phyloP scores from a whole-genome alignment of 2,329 filamentous ascomycete species.

The Huntiella abstrusa region DNA sequence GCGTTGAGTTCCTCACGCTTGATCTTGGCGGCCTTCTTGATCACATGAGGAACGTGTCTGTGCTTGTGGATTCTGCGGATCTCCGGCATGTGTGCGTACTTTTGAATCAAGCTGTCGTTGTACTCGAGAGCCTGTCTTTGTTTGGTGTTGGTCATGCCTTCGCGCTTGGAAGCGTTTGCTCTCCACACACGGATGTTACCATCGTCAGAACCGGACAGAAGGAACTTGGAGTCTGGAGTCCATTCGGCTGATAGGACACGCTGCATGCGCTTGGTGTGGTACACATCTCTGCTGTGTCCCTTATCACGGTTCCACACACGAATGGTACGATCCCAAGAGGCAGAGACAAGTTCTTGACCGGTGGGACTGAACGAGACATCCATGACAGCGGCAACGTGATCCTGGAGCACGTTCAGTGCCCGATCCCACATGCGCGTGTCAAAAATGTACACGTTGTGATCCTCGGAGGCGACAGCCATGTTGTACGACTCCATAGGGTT shows the following conservation, averaged over 20 bases:
- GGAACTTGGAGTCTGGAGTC: slow-evolving; percentile 76
- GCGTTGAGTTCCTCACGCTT: slow-evolving; percentile 75
- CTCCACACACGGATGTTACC: slow-evolving; percentile 79
- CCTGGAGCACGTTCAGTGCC: slow-evolving; percentile 75
- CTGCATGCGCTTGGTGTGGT: slow-evolving; percentile 97
- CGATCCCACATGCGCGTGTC: slow-evolving; percentile 84
- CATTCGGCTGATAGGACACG: slow-evolving; percentile 71
- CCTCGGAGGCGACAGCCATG: slow-evolving; percentile 81
- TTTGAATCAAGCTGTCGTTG: slow-evolving; percentile 62
- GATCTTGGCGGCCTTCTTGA: slow-evolving; percentile 93
- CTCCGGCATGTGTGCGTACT: slow-evolving; percentile 93
- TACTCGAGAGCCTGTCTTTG: slow-evolving; percentile 85
- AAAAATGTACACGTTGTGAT: slow-evolving; percentile 76
- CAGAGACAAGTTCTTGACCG: slow-evolving; percentile 80
- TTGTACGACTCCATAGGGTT: slow-evolving; percentile 97
- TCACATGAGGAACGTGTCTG: slow-evolving; percentile 73
- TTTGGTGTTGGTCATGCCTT: slow-evolving; percentile 67
- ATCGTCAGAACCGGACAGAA: slow-evolving; percentile 83
- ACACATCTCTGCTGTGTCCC: slow-evolving; percentile 79
- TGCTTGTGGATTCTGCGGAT: slow-evolving; percentile 79
- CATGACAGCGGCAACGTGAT: slow-evolving; percentile 83
- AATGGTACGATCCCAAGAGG: slow-evolving; percentile 69
- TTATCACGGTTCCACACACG: slow-evolving; percentile 64
- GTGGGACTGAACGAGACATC: slow-evolving; percentile 91
- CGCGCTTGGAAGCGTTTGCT: slow-evolving; percentile 62